Evolutionary conservation across 2,329 filamentous ascomycete genomes (phyloP).

Genomic region (Helotiales sp.): DNA sequence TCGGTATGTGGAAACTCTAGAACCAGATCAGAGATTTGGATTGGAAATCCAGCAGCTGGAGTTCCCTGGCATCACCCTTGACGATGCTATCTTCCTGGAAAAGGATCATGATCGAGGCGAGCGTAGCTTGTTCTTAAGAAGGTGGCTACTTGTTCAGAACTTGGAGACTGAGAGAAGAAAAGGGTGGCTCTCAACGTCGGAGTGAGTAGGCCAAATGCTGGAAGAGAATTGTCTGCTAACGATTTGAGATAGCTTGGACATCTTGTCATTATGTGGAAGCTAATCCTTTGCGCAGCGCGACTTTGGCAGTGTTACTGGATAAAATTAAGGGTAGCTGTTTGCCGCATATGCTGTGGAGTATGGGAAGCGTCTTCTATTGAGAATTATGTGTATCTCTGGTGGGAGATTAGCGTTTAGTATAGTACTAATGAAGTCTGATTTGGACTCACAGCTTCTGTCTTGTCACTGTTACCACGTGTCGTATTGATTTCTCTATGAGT

Average conservation of each 20-base stretch:
- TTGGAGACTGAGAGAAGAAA: no score
- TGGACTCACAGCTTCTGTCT: not conserved
- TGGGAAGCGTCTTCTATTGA: not conserved
- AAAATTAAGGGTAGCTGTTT: no score
- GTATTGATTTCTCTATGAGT: no score
- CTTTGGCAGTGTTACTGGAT: not conserved
- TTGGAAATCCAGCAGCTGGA: not conserved
- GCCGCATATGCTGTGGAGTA: not conserved
- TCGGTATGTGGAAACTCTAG: not conserved
- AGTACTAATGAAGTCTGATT: not conserved
- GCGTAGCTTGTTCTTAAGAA: no score
- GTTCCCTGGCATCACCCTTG: not conserved
- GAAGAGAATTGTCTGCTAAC: no score
- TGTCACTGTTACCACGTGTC: no score
- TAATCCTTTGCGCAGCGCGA: no score
- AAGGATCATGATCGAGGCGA: not conserved
- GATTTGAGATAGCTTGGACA: no score
- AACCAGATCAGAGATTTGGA: not conserved
- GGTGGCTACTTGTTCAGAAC: no score
- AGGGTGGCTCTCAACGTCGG: no score
- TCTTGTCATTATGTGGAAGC: no score
- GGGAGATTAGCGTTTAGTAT: not conserved
- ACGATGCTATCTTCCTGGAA: not conserved
- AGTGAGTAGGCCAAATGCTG: no score
- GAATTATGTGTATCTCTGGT: not conserved